Percentiles rank a stretch among this genome's conserved stretches.
Evolutionary conservation across 805 yeast species (phyloP).

Genomic region (Monosporozyma solicola): DNA sequence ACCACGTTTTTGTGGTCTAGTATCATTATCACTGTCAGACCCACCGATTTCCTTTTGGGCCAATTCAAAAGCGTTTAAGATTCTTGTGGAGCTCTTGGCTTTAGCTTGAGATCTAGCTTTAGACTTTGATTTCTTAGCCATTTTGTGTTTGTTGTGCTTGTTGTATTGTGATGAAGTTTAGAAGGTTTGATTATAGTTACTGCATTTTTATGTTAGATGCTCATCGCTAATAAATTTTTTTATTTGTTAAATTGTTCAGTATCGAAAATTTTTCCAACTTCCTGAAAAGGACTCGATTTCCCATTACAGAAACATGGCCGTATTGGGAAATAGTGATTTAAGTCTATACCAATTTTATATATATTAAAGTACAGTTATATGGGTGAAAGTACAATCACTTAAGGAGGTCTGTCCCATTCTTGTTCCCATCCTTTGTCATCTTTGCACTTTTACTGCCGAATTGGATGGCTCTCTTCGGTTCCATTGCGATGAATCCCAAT

Average conservation of each 20-base stretch:
- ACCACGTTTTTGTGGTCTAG: conserved; percentile 14
- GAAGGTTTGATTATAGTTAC: not conserved
- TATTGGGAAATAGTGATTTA: not conserved
- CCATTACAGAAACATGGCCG: not conserved
- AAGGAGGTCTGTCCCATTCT: conserved; percentile 60
- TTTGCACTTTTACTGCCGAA: conserved; percentile 95
- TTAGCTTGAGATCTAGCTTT: conserved; percentile 24
- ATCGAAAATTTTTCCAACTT: not conserved
- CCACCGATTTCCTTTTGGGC: conserved; percentile 36
- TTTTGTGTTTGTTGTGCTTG: not conserved
- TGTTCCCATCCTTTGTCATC: conserved; percentile 68
- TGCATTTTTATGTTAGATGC: not conserved
- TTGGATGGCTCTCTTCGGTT: conserved; percentile 89
- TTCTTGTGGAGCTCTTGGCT: conserved; percentile 29
- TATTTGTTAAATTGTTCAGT: not conserved
- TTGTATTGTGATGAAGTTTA: not conserved
- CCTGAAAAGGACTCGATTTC: not conserved
- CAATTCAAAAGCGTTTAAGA: conserved; percentile 43
- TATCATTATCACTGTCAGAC: conserved; percentile 27
- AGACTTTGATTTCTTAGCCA: conserved; percentile 22
- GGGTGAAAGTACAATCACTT: not conserved
- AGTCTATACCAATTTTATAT: no score
- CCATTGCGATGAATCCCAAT: conserved; percentile 50
- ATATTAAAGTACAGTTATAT: no score
- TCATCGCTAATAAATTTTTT: conserved; percentile 5